Percentiles rank a stretch among this genome's conserved stretches.
Evolutionary conservation across 2,329 filamentous ascomycete species (phyloP).

Genomic region (Curvularia eragrostidis): DNA sequence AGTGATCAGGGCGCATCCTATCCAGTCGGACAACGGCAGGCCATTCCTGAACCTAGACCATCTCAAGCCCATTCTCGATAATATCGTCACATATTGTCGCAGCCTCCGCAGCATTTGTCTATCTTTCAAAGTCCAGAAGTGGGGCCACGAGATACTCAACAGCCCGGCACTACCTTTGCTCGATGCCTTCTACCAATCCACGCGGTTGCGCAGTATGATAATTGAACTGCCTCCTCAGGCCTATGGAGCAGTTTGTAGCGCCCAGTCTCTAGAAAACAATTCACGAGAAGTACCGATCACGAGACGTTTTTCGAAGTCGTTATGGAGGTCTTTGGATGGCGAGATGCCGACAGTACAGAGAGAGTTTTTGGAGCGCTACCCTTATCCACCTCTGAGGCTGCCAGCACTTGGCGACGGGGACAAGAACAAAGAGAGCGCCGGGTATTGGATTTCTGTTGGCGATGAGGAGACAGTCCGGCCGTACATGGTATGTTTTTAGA

Average conservation of each 20-base stretch:
- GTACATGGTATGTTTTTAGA: background rate
- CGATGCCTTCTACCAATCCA: conserved; percentile 10
- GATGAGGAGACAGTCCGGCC: background rate
- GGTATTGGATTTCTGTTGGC: conserved; percentile 15
- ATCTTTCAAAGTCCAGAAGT: background rate
- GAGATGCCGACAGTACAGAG: conserved; percentile 4
- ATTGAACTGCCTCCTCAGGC: conserved; percentile 8
- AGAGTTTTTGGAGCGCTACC: conserved; percentile 14
- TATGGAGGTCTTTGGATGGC: conserved; percentile 14
- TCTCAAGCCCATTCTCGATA: conserved; percentile 16
- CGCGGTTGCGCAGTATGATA: conserved; percentile 13
- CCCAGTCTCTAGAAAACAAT: background rate
- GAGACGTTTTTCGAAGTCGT: background rate
- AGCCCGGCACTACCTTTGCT: conserved; percentile 7
- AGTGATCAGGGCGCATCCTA: background rate
- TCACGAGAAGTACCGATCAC: background rate
- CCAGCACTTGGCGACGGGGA: background rate
- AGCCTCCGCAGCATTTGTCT: conserved; percentile 7
- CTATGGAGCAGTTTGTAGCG: background rate
- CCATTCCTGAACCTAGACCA: background rate
- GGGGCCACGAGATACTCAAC: background rate
- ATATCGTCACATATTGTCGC: conserved; percentile 12
- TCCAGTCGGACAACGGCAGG: background rate
- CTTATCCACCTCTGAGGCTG: conserved; percentile 12
- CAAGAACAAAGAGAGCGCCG: conserved; percentile 10